Percentiles rank a stretch among this genome's conserved stretches.
phyloP scores from a whole-genome alignment of 305 asterid genomes.

The Fraxinus xanthoxyloides region DNA sequence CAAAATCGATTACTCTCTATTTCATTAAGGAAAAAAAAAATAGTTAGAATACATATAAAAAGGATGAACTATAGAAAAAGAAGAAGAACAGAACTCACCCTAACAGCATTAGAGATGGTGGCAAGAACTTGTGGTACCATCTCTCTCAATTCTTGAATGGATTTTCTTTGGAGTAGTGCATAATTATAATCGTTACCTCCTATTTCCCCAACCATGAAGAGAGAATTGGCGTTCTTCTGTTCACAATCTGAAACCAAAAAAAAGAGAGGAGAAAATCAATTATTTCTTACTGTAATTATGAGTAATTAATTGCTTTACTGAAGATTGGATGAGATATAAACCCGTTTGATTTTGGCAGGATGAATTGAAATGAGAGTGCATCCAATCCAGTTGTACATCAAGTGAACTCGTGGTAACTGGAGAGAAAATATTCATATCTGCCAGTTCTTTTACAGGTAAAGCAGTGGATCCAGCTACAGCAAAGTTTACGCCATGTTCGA shows the following conservation, averaged over 20 bases:
- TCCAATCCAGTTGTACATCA: constrained; percentile 23
- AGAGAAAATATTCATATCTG: background rate
- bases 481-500: constrained; percentile 21
- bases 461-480: constrained; percentile 29
- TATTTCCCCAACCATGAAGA: background rate
- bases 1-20: constrained; percentile 14
- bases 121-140: constrained; percentile 18
- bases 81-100: background rate
- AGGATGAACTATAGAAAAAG: background rate
- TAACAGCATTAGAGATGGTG: background rate
- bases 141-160: background rate
- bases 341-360: background rate
- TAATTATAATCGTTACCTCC: background rate
- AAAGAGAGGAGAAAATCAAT: background rate
- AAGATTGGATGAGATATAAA: background rate
- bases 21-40: background rate
- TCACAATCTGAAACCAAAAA: background rate
- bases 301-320: background rate
- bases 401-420: constrained; percentile 18
- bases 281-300: background rate
- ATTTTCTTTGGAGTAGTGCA: constrained; percentile 8
- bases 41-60: background rate
- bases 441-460: background rate
- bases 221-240: background rate
- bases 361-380: constrained; percentile 11